These are phyloP conservation scores for Termitomyces sp. DNA, from an alignment of 768 basidiomycete species.

Conservation along the genomic window DNA sequence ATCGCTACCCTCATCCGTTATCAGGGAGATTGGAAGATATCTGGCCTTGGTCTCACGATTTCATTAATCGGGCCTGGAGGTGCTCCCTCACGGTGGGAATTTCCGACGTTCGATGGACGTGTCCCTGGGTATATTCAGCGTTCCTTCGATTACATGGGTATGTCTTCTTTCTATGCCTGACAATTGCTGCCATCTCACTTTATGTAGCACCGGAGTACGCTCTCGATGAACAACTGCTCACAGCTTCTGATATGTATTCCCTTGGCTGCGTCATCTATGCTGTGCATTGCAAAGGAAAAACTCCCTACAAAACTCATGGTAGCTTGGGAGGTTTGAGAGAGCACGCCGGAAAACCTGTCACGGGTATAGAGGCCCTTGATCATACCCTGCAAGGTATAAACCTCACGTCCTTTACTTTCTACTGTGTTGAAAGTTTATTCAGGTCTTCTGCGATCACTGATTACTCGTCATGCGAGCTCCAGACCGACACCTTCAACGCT, in stretches of 20 bases:
- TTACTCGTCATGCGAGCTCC: slow-evolving; percentile 70
- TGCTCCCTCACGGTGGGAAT: slow-evolving; percentile 78
- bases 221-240: slow-evolving; percentile 79
- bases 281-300: slow-evolving; percentile 81
- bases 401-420: neutral
- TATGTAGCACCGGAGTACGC: slow-evolving; percentile 86
- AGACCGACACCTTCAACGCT: slow-evolving; percentile 78
- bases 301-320: slow-evolving; percentile 84
- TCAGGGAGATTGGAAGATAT: slow-evolving; percentile 98
- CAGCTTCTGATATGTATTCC: slow-evolving; percentile 90
- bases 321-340: slow-evolving; percentile 66
- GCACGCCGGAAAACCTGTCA: slow-evolving; percentile 56
- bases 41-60: slow-evolving; percentile 84
- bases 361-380: slow-evolving; percentile 63
- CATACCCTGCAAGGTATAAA: slow-evolving; percentile 62
- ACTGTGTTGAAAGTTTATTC: slow-evolving; percentile 4
- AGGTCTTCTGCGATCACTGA: slow-evolving; percentile 77
- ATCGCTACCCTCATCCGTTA: neutral
- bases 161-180: slow-evolving; percentile 13
- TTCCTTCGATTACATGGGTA: slow-evolving; percentile 94
- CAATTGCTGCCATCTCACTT: neutral
- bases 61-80: slow-evolving; percentile 66
- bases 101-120: slow-evolving; percentile 80
- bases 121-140: slow-evolving; percentile 80
- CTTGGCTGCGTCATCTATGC: slow-evolving; percentile 89